These are phyloP conservation scores for Hypomyces rosellus DNA, from an alignment of 2,329 filamentous ascomycete species.

Conservation along the genomic window DNA sequence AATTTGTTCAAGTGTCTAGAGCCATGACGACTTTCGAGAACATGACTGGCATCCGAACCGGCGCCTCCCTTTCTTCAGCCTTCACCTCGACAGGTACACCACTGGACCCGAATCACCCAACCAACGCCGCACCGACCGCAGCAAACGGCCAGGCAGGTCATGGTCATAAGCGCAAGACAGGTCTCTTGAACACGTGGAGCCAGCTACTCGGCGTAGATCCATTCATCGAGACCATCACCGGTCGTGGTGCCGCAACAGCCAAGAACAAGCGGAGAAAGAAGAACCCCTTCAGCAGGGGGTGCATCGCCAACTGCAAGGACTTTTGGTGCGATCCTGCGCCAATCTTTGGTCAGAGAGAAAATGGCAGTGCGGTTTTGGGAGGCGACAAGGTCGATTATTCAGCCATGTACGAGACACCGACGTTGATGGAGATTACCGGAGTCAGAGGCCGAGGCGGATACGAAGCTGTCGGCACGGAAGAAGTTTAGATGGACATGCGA, in stretches of 20 bases:
- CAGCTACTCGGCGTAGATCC: conserved; percentile 85
- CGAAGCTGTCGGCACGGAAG: conserved; percentile 55
- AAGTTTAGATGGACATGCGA: conserved; percentile 26
- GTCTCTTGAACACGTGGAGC: conserved; percentile 73
- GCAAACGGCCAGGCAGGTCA: conserved; percentile 37
- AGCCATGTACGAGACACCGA: conserved; percentile 79
- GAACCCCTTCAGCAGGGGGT: conserved; percentile 82
- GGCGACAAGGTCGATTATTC: conserved; percentile 82
- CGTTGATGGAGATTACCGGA: conserved; percentile 53
- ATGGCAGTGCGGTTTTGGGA: conserved; percentile 67
- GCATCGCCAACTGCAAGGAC: conserved; percentile 85
- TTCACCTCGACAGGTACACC: conserved; percentile 74
- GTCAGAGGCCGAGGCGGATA: conserved; percentile 51
- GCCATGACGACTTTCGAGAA: conserved; percentile 96
- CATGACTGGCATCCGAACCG: conserved; percentile 72
- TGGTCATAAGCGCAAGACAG: conserved; percentile 50
- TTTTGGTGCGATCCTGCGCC: conserved; percentile 93
- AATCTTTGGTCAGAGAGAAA: conserved; percentile 67
- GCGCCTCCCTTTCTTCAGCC: conserved; percentile 53
- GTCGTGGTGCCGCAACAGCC: conserved; percentile 61
- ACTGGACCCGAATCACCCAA: conserved; percentile 59
- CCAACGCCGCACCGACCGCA: conserved; percentile 48
- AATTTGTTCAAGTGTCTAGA: conserved; percentile 84
- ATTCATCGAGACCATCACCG: conserved; percentile 87
- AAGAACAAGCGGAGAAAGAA: conserved; percentile 49